Evolutionary conservation across 345 rosid genomes (phyloP).

Genomic region (Rhizophora mangle): DNA sequence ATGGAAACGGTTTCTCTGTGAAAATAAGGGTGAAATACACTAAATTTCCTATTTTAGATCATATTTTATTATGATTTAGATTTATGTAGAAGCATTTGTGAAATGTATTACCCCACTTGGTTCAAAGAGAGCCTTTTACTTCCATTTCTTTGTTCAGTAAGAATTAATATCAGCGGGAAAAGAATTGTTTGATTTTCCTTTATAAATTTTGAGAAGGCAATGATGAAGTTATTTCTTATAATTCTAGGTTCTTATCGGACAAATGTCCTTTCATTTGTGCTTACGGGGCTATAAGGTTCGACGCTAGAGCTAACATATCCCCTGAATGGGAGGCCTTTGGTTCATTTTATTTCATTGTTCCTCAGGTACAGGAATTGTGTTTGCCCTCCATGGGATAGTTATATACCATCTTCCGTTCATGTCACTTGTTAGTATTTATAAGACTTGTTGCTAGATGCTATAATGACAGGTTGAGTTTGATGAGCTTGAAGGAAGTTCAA

Average conservation of each 20-base stretch:
- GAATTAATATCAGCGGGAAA: neutral
- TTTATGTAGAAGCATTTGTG: too few species aligned
- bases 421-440: conserved; percentile 26
- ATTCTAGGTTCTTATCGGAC: conserved; percentile 58
- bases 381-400: neutral
- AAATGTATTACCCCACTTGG: too few species aligned
- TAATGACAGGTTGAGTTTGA: conserved; percentile 80
- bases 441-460: conserved; percentile 34
- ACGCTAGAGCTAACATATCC: conserved; percentile 50
- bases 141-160: too few species aligned
- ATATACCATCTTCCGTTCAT: neutral
- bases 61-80: too few species aligned
- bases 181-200: neutral
- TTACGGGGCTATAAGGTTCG: conserved; percentile 84
- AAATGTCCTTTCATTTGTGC: conserved; percentile 79
- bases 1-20: too few species aligned
- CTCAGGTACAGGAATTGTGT: conserved; percentile 51
- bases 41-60: too few species aligned
- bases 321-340: conserved; percentile 82
- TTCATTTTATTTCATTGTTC: conserved; percentile 74
- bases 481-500: conserved; percentile 65
- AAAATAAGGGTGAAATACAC: too few species aligned
- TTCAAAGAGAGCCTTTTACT: too few species aligned
- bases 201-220: neutral
- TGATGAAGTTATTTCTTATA: neutral